A percentile compares a stretch with the other conserved stretches of the same genome.
phyloP scores from a whole-genome alignment of 306 rosid species.

The Elaeagnus macrophylla region DNA sequence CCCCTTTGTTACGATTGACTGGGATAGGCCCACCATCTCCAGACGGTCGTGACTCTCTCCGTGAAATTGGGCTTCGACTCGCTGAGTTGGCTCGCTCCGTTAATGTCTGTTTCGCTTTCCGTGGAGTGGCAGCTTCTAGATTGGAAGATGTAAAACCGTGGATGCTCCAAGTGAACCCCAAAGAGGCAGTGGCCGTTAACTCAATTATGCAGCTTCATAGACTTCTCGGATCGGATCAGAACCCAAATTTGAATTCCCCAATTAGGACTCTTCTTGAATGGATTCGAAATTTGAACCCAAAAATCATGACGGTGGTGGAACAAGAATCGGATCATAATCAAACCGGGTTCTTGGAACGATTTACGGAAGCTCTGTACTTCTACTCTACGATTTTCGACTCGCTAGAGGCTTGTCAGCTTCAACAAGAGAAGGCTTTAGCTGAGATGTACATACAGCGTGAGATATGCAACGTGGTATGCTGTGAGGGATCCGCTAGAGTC shows the following conservation, averaged over 20 bases:
- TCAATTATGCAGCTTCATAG: constrained; percentile 84
- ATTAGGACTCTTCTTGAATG: constrained; percentile 43
- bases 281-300: constrained; percentile 70
- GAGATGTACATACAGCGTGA: constrained; percentile 77
- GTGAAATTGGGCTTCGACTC: constrained; percentile 64
- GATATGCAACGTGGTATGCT: constrained; percentile 72
- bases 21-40: constrained; percentile 96
- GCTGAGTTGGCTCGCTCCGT: constrained; percentile 82
- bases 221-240: constrained; percentile 41
- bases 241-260: constrained; percentile 8
- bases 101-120: constrained; percentile 71
- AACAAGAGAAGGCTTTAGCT: constrained; percentile 67
- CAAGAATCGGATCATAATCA: constrained; percentile 82
- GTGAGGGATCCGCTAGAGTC: constrained; percentile 64
- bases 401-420: constrained; percentile 53
- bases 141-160: constrained; percentile 86
- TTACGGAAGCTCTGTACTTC: constrained; percentile 72
- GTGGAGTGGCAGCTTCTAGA: constrained; percentile 75
- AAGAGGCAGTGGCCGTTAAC: constrained; percentile 79
- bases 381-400: constrained; percentile 88
- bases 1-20: constrained; percentile 61
- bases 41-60: constrained; percentile 70
- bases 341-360: constrained; percentile 66
- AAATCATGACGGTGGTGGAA: constrained; percentile 67
- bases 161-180: constrained; percentile 71